A percentile compares a stretch with the other conserved stretches of the same genome.
These are phyloP conservation scores for Panicum virgatum DNA, from an alignment of 202 grass and related monocot species.

Conservation along the genomic window DNA sequence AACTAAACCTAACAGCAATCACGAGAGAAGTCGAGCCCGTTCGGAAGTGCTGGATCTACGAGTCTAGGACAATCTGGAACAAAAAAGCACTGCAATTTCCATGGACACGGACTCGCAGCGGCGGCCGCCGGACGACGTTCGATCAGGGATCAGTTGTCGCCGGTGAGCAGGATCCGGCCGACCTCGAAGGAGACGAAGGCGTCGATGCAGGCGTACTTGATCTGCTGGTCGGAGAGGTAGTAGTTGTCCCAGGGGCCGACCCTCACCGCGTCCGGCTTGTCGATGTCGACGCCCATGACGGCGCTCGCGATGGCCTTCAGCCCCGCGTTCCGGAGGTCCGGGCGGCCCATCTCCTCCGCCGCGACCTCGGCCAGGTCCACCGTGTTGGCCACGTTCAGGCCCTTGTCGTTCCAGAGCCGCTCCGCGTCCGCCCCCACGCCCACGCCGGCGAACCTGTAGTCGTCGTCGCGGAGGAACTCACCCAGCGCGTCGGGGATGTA, in stretches of 20 bases:
- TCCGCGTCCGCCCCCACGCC: conserved; percentile 38
- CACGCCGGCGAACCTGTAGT: conserved; percentile 51
- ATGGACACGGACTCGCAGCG: neutral
- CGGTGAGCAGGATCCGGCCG: conserved; percentile 44
- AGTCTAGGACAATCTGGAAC: too few species aligned
- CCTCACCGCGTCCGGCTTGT: conserved; percentile 42
- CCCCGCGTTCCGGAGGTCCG: conserved; percentile 42
- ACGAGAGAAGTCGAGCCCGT: too few species aligned
- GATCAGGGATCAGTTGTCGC: conserved; percentile 25
- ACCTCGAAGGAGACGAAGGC: conserved; percentile 59
- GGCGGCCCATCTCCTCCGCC: conserved; percentile 4
- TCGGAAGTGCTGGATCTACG: too few species aligned
- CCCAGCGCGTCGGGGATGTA: conserved; percentile 27
- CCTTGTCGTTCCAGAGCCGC: conserved; percentile 37
- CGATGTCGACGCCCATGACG: conserved; percentile 35
- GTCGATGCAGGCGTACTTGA: conserved; percentile 60
- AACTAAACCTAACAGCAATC: neutral
- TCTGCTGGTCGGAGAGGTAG: conserved; percentile 42
- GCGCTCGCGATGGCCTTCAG: conserved; percentile 32
- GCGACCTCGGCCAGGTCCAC: conserved; percentile 45
- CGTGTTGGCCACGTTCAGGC: conserved; percentile 5
- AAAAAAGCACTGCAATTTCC: neutral
- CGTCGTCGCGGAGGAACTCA: conserved; percentile 41
- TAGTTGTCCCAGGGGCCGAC: conserved; percentile 48
- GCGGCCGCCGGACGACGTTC: neutral